A percentile compares a stretch with the other conserved stretches of the same genome.
Evolutionary conservation across 106 monocot species (phyloP).

Genomic region (Cymbidium sinense): DNA sequence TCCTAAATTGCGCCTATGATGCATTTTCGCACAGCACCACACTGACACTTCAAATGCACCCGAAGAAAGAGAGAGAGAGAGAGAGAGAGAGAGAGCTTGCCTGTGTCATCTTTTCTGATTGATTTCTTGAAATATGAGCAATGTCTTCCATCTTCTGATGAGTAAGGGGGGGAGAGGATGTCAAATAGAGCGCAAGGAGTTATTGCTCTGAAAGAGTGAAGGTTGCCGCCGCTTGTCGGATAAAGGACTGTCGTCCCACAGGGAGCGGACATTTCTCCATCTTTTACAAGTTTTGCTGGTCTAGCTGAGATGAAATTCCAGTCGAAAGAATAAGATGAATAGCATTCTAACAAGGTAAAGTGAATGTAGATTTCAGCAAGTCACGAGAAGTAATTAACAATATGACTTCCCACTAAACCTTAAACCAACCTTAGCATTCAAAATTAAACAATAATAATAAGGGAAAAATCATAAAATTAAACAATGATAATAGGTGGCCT

Average conservation of each 20-base stretch:
- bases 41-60: too few relatives aligned
- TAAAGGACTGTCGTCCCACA: slow-evolving; percentile 66
- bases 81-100: slow-evolving; percentile 24
- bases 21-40: too few relatives aligned
- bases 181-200: slow-evolving; percentile 82
- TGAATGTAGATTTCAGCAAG: too few relatives aligned
- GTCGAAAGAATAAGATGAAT: background rate
- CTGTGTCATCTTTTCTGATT: slow-evolving; percentile 16
- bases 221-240: slow-evolving; percentile 75
- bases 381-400: too few relatives aligned
- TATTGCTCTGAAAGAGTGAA: slow-evolving; percentile 69
- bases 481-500: too few relatives aligned
- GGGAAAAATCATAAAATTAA: too few relatives aligned
- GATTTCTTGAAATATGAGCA: slow-evolving; percentile 75
- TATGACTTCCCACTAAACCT: too few relatives aligned
- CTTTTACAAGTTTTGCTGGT: slow-evolving; percentile 64
- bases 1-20: too few relatives aligned
- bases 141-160: slow-evolving; percentile 69
- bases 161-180: slow-evolving; percentile 83
- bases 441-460: too few relatives aligned
- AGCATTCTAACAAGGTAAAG: too few relatives aligned
- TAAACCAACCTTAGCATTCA: too few relatives aligned
- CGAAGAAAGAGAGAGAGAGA: background rate
- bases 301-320: slow-evolving; percentile 26
- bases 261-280: slow-evolving; percentile 78